These are phyloP conservation scores for Clavispora fructus DNA, from an alignment of 805 yeast species.

Conservation along the genomic window DNA sequence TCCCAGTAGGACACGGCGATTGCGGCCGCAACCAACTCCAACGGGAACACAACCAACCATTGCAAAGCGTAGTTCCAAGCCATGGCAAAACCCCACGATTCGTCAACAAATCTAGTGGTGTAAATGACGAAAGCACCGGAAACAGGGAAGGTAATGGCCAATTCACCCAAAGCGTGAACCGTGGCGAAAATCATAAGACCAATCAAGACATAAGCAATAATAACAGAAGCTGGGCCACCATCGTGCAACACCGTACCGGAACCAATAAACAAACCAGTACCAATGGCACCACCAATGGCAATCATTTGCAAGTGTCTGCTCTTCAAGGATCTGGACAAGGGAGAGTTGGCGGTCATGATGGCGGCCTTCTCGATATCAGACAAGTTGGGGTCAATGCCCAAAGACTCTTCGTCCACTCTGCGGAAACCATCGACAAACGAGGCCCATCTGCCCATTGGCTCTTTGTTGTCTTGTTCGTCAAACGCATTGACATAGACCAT, in stretches of 20 bases:
- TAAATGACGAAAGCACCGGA: conserved; percentile 23
- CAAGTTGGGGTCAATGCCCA: conserved; percentile 38
- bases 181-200: conserved; percentile 56
- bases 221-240: conserved; percentile 61
- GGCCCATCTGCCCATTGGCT: conserved; percentile 13
- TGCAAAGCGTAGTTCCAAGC: conserved; percentile 34
- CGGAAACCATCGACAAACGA: conserved; percentile 28
- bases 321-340: conserved; percentile 50
- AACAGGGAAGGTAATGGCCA: conserved; percentile 45
- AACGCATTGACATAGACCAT: conserved; percentile 34
- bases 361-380: conserved; percentile 44
- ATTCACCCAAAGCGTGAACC: conserved; percentile 61
- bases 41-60: conserved; percentile 33
- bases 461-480: conserved; percentile 15
- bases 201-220: conserved; percentile 54
- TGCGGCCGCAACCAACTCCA: conserved; percentile 33
- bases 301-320: conserved; percentile 61
- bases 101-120: conserved; percentile 18
- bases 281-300: conserved; percentile 64
- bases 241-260: conserved; percentile 49
- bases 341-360: conserved; percentile 49
- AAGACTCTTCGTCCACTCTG: conserved; percentile 27
- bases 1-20: conserved; percentile 44
- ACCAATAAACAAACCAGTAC: conserved; percentile 66
- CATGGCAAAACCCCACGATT: conserved; percentile 22